Percentiles rank a stretch among this genome's conserved stretches.
Conservation (phyloP, 345 rosid species). For the Citrus australasica region DNA sequence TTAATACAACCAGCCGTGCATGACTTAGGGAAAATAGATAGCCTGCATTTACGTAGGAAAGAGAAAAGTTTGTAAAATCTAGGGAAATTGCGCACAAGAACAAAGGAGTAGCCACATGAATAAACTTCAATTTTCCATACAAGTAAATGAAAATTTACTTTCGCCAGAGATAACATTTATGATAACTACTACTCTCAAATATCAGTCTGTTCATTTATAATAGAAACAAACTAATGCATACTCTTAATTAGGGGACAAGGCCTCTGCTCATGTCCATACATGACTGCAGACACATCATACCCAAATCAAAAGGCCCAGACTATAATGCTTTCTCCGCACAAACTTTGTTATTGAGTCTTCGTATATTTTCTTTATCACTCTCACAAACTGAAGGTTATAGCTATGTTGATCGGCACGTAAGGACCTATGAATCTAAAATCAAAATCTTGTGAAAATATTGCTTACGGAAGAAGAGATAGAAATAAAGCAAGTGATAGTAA, state of each 20-base stretch:
- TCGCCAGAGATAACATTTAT: neutral
- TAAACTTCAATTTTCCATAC: neutral
- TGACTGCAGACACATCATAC: neutral
- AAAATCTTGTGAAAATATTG: neutral
- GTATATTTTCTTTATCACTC: neutral
- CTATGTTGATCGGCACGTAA: neutral
- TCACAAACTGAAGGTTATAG: neutral
- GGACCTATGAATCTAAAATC: neutral
- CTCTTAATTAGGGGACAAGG: neutral
- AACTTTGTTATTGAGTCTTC: neutral
- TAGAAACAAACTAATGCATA: neutral
- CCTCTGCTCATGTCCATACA: neutral
- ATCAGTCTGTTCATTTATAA: neutral
- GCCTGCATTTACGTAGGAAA: conserved; percentile 50
- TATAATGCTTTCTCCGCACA: neutral
- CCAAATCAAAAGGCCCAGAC: neutral
- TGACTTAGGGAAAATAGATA: conserved; percentile 87
- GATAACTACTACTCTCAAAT: neutral
- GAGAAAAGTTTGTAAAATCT: conserved; percentile 4
- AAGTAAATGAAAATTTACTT: neutral
- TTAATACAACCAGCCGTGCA: conserved; percentile 81
- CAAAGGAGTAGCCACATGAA: neutral
- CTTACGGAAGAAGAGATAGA: neutral
- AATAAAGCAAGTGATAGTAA: neutral
- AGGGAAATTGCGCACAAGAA: neutral